Percentiles rank a stretch among this genome's conserved stretches.
Conservation (phyloP, 306 rosid species). For the Amphicarpaea edgeworthii region DNA sequence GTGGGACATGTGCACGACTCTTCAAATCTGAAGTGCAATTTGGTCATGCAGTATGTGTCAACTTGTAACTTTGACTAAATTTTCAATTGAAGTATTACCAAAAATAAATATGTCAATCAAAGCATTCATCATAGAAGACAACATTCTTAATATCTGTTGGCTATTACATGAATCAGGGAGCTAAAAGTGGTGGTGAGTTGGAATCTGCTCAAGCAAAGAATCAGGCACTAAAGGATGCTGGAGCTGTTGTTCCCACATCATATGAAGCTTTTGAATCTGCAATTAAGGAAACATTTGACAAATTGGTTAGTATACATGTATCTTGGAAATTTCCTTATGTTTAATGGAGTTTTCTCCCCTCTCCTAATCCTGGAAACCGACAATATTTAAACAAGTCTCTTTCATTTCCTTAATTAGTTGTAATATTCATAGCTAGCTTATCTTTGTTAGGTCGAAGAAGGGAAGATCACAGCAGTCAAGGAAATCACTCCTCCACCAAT, state of each 20-base stretch:
- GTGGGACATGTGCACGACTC: conserved; percentile 98
- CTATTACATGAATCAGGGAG: conserved; percentile 67
- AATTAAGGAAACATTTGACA: conserved; percentile 86
- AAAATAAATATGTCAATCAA: too few species aligned
- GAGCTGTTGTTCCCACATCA: conserved; percentile 97
- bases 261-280: conserved; percentile 82
- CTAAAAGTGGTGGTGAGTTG: conserved; percentile 98
- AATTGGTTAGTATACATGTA: conserved; percentile 68
- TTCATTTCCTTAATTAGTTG: conserved; percentile 36
- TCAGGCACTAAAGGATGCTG: conserved; percentile 92
- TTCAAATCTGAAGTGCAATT: conserved; percentile 99
- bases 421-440: conserved; percentile 28
- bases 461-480: conserved; percentile 79
- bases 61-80: conserved; percentile 34
- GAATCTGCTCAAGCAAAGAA: conserved; percentile 99
- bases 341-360: conserved; percentile 22
- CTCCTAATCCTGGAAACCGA: conserved; percentile 12
- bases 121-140: conserved; percentile 30
- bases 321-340: conserved; percentile 39
- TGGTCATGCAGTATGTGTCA: conserved; percentile 95
- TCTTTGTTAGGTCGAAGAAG: conserved; percentile 66
- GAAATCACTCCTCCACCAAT: conserved; percentile 93
- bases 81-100: too few species aligned
- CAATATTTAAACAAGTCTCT: conserved; percentile 21
- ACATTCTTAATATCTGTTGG: conserved; percentile 45